phyloP scores from a whole-genome alignment of 2,329 filamentous ascomycete species.

The Fusarium sp. region DNA sequence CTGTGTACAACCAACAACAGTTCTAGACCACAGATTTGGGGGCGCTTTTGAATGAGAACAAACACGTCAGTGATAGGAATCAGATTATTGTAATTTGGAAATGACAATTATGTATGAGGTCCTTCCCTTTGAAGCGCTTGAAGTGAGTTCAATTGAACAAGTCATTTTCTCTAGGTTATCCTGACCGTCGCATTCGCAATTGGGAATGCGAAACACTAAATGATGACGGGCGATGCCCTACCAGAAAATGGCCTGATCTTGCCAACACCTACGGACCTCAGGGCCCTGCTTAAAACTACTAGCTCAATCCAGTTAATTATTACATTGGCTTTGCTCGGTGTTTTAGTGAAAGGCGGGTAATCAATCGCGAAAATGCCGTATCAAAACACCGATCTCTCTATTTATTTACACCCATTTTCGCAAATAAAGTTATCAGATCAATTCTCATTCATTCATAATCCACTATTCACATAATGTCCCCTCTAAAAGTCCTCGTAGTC shows the following conservation, averaged over 20 bases:
- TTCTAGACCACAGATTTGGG: not conserved
- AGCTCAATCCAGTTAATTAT: not conserved
- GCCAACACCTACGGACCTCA: not conserved
- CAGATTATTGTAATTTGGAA: not conserved
- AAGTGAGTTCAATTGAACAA: not conserved
- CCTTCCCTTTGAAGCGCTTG: not conserved
- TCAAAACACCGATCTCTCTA: not conserved
- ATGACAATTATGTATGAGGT: not conserved
- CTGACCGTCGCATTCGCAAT: not conserved
- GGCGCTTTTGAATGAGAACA: not conserved
- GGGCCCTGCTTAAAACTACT: not conserved
- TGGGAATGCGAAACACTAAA: not conserved
- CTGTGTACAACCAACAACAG: not conserved
- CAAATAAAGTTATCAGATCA: not conserved
- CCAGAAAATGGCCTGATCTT: not conserved
- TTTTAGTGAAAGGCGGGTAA: not conserved
- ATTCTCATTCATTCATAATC: not conserved
- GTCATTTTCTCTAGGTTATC: not conserved
- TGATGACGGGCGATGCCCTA: not conserved
- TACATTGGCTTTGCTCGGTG: not conserved
- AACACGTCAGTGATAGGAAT: not conserved
- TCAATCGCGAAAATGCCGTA: not conserved
- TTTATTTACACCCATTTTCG: not conserved
- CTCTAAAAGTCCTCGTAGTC: constrained; percentile 29
- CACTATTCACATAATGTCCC: not conserved